A percentile compares a stretch with the other conserved stretches of the same genome.
Evolutionary conservation across 1,284 basidiomycete genomes (phyloP).

Genomic region (Tilletia setariae): DNA sequence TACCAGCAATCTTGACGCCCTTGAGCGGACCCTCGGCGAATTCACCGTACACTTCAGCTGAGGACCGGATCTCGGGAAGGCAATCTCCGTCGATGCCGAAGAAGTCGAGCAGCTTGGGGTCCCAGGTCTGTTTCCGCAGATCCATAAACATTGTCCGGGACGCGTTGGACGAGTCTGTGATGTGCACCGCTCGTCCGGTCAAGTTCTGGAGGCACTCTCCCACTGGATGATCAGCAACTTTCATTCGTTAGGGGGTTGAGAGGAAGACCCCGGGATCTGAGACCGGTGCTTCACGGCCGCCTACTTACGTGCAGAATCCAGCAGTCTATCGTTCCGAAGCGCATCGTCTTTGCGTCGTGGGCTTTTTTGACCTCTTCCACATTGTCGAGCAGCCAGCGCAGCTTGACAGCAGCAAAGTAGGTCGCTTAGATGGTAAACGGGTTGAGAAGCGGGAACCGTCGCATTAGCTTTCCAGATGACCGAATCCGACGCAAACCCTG

Average conservation of each 20-base stretch:
- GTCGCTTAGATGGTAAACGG: conserved; percentile 57
- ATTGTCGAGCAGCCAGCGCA: conserved; percentile 94
- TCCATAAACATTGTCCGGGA: conserved; percentile 92
- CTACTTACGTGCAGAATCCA: conserved; percentile 84
- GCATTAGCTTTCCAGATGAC: too few species aligned
- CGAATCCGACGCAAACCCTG: too few species aligned
- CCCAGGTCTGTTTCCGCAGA: conserved; percentile 77
- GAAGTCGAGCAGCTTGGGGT: conserved; percentile 76
- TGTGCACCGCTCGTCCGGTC: conserved; percentile 79
- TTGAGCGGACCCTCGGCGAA: conserved; percentile 68
- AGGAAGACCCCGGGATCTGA: too few species aligned
- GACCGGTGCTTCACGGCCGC: neutral
- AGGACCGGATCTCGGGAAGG: conserved; percentile 82
- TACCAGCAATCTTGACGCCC: conserved; percentile 80
- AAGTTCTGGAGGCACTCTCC: conserved; percentile 66
- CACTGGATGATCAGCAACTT: too few species aligned
- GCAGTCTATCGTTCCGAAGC: conserved; percentile 92
- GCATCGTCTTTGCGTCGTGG: conserved; percentile 74
- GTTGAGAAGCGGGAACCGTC: too few species aligned
- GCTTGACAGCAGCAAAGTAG: conserved; percentile 93
- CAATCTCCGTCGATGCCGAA: conserved; percentile 76
- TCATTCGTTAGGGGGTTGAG: too few species aligned
- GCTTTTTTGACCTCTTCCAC: conserved; percentile 74
- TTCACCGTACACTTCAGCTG: conserved; percentile 84
- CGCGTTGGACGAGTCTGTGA: conserved; percentile 93